Percentiles rank a stretch among this genome's conserved stretches.
These are phyloP conservation scores for Blumeria graminis DNA, from an alignment of 2,329 filamentous ascomycete genomes.

Conservation along the genomic window DNA sequence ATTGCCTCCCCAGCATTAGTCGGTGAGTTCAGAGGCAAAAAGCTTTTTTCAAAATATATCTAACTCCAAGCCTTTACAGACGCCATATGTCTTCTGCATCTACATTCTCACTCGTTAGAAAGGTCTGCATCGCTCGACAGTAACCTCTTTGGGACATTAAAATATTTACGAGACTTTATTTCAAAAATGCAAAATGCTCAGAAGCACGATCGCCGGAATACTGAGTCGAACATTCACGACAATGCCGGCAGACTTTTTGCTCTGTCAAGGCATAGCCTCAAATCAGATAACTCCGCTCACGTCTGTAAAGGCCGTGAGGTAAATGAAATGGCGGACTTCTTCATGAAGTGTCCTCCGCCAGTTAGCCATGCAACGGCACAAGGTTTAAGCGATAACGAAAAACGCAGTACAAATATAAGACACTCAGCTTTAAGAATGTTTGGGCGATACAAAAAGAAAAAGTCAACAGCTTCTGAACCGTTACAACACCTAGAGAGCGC, in stretches of 20 bases:
- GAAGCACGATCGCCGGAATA: not conserved
- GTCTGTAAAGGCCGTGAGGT: not conserved
- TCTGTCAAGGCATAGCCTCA: not conserved
- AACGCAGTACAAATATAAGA: slow-evolving; percentile 12
- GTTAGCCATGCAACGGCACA: slow-evolving; percentile 26
- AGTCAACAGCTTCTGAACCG: slow-evolving; percentile 15
- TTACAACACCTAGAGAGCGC: slow-evolving; percentile 29
- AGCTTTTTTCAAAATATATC: too few species aligned
- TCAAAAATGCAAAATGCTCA: not conserved
- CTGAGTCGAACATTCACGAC: not conserved
- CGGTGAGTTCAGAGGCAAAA: too few species aligned
- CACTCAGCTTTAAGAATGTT: slow-evolving; percentile 21
- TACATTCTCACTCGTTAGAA: too few species aligned
- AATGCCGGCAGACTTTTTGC: not conserved
- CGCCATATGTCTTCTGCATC: too few species aligned
- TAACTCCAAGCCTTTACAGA: too few species aligned
- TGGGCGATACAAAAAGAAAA: slow-evolving; percentile 13
- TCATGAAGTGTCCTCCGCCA: slow-evolving; percentile 25
- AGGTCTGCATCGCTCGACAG: too few species aligned
- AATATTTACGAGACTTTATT: not conserved
- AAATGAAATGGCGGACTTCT: slow-evolving; percentile 21
- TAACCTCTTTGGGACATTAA: not conserved
- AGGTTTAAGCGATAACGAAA: slow-evolving; percentile 15
- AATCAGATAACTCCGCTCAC: not conserved
- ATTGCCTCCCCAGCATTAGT: too few species aligned